Evolutionary conservation across 2,329 filamentous ascomycete genomes (phyloP).

Genomic region (Tothia fuscella): DNA sequence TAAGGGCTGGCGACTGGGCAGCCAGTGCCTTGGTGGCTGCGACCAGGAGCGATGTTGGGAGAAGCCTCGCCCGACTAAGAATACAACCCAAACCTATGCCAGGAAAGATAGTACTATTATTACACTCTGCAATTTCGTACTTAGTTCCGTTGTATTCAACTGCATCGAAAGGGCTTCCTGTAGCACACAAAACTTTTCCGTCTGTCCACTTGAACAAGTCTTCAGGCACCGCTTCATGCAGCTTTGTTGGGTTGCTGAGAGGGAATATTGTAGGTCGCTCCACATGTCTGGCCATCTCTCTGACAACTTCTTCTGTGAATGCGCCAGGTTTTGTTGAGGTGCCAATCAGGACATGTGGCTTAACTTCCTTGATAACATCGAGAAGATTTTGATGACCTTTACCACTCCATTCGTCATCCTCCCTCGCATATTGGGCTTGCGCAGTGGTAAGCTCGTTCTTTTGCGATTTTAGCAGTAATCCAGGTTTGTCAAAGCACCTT

Average conservation of each 20-base stretch:
- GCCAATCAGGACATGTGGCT: constrained; percentile 72
- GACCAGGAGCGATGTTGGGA: constrained; percentile 72
- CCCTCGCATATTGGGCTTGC: constrained; percentile 55
- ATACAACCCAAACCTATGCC: constrained; percentile 74
- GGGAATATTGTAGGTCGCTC: constrained; percentile 77
- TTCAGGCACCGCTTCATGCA: constrained; percentile 69
- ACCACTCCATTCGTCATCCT: constrained; percentile 50
- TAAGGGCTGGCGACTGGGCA: constrained; percentile 56
- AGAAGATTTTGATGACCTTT: constrained; percentile 48
- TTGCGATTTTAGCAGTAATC: constrained; percentile 55
- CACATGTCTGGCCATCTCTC: constrained; percentile 63
- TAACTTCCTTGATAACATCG: constrained; percentile 55
- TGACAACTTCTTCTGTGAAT: constrained; percentile 63
- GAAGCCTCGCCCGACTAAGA: constrained; percentile 51
- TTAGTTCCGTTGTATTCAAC: constrained; percentile 47
- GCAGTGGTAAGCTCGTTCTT: constrained; percentile 50
- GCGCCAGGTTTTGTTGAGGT: constrained; percentile 67
- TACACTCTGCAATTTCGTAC: constrained; percentile 65
- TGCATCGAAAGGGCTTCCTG: constrained; percentile 69
- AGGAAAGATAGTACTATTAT: constrained; percentile 77
- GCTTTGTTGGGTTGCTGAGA: constrained; percentile 70
- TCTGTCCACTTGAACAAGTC: constrained; percentile 70
- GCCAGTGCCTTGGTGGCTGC: constrained; percentile 66
- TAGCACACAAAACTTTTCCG: constrained; percentile 67
- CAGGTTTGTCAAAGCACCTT: constrained; percentile 75